Base-by-base conservation (phyloP, 176 grass and related monocot genomes). In the Alopecurus myosuroides region DNA sequence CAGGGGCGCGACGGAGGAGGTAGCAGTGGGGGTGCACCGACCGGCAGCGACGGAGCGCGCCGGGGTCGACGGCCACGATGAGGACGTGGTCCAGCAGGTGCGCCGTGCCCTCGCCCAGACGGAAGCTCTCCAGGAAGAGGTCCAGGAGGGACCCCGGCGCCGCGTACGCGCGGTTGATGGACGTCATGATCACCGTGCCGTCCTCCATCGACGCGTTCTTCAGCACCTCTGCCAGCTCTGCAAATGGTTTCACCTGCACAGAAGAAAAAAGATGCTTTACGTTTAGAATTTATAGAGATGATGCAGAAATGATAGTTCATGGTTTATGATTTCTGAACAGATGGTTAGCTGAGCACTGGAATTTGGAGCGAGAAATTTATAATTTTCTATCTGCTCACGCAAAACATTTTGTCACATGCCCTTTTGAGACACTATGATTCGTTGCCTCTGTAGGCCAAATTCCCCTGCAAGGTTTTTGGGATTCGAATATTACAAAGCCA, bases 121-220 rank as follows among this genome's bases (percentile, higher is more conserved):
- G 76, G 83, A 96, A 96, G 81, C 94, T 94, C 84, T 91, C 89
- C 12, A 94, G 89, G 66, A 94, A 94, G 71, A 91, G 70, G 34
- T 89, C 92, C 39, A 96, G 83, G 4, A 96, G 86, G 18, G 94
- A 96, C 7, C 86, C 84, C 9, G 91, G 84, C 9, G 75, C 77
- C 0, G 94, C 82, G 91, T 92, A 96, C 23, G 91, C 86, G 26
- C 65, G n/a, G 84, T 93, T 97, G 74, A 93, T 79, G 55, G 84
- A 90, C 18, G 94, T 93, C 82, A 97, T 17, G 52, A 93, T 97
- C 19, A 97, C 91, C n/a, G 94, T 96, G 5, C 77, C 87, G 66
- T 93, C 91, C 52, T 91, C 84, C 84, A 91, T 97, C 0, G 94
- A 89, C n/a, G 94, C 90, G 40, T 77, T 90, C 78, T 79, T 93